Percentiles rank a stretch among this genome's conserved stretches.
Conservation (phyloP, 208 protist species). For the Lotmaria passim region DNA sequence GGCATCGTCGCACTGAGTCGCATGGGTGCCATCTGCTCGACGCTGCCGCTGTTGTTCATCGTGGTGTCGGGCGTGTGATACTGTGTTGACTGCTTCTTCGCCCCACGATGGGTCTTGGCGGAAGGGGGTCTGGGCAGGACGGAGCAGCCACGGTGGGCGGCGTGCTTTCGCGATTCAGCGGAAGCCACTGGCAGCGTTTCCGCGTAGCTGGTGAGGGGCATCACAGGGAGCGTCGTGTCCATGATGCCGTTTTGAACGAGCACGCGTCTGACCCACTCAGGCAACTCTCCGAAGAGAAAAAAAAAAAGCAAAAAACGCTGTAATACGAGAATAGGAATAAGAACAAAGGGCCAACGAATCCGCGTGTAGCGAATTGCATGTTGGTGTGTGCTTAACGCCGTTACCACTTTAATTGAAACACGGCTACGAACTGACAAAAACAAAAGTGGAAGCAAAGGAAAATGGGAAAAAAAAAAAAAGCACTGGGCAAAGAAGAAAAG, state of each 20-base stretch:
- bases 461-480: conserved; percentile 26
- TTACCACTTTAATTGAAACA: too few relatives aligned
- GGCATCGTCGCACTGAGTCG: neutral
- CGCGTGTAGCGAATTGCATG: too few relatives aligned
- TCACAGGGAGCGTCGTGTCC: neutral
- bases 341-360: too few relatives aligned
- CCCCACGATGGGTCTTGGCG: neutral
- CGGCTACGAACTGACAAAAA: neutral
- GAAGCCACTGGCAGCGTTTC: neutral
- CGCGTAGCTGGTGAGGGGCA: conserved; percentile 8
- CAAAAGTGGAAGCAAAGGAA: conserved; percentile 1
- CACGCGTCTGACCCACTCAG: too few relatives aligned
- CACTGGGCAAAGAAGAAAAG: neutral
- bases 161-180: neutral
- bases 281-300: too few relatives aligned
- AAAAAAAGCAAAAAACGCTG: neutral
- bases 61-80: neutral
- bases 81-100: neutral
- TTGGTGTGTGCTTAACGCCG: too few relatives aligned
- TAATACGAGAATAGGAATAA: neutral
- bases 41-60: neutral
- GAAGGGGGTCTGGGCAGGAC: conserved; percentile 3
- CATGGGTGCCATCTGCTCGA: neutral
- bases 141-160: neutral
- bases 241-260: neutral